These are phyloP conservation scores for Penicillium malachiteum DNA, from an alignment of 495 filamentous ascomycete genomes.

Conservation along the genomic window DNA sequence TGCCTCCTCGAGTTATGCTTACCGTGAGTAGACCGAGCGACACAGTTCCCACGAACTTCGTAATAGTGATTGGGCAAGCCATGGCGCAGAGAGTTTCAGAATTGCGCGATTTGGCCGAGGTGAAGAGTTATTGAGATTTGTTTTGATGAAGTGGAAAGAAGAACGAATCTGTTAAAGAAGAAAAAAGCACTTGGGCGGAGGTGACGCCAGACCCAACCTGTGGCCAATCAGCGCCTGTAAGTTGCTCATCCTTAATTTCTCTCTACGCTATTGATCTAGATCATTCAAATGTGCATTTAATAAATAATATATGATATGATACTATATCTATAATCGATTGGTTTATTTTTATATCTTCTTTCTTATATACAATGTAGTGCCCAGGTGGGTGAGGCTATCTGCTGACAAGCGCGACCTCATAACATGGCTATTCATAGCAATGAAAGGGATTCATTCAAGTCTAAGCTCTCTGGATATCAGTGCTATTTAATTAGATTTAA, in stretches of 20 bases:
- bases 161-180: background rate
- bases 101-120: background rate
- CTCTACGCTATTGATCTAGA: background rate
- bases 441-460: too few species aligned
- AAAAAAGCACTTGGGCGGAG: background rate
- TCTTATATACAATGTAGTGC: too few species aligned
- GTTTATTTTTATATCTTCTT: too few species aligned
- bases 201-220: conserved; percentile 15
- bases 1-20: conserved; percentile 29
- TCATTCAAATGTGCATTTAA: background rate
- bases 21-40: conserved; percentile 85
- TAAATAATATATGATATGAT: too few species aligned
- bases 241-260: background rate
- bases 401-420: too few species aligned
- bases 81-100: conserved; percentile 41
- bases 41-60: conserved; percentile 88
- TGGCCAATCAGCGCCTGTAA: conserved; percentile 24
- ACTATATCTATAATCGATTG: too few species aligned
- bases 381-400: too few species aligned
- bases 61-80: conserved; percentile 67
- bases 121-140: background rate
- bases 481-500: too few species aligned
- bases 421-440: too few species aligned
- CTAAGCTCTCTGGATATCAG: too few species aligned
- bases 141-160: background rate